phyloP scores from a whole-genome alignment of 352 stramenopile genomes.

The Lagenidium giganteum region DNA sequence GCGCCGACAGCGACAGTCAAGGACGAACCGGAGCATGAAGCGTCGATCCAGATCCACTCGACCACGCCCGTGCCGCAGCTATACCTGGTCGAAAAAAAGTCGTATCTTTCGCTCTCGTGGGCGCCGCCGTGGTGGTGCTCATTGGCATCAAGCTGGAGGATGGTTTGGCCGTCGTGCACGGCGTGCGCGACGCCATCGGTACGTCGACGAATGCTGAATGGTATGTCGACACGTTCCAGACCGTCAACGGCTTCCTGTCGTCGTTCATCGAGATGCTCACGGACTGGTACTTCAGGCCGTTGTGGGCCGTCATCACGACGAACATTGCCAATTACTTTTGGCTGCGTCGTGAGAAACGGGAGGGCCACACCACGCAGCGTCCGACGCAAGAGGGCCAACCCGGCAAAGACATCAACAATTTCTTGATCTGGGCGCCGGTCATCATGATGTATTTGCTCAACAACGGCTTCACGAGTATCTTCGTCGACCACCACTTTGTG shows the following conservation, averaged over 20 bases:
- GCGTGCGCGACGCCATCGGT: constrained; percentile 22
- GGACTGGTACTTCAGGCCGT: constrained; percentile 26
- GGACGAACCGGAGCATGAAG: no score
- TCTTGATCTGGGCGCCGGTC: constrained; percentile 25
- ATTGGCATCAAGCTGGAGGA: no score
- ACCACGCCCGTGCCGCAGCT: no score
- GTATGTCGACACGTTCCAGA: constrained; percentile 27
- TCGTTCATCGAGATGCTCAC: constrained; percentile 19
- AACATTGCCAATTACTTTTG: constrained; percentile 29
- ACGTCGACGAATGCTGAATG: constrained; percentile 22
- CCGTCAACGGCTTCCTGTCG: constrained; percentile 29
- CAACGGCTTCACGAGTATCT: constrained; percentile 28
- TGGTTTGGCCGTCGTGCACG: constrained; percentile 19
- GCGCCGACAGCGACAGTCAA: no score
- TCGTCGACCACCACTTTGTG: constrained; percentile 27
- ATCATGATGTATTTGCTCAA: constrained; percentile 37
- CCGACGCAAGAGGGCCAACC: constrained; percentile 18
- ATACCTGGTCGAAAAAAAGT: no score
- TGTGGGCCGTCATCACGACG: constrained; percentile 29
- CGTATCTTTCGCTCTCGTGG: no score
- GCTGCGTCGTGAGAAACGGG: constrained; percentile 26
- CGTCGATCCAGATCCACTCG: no score
- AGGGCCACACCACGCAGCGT: constrained; percentile 8
- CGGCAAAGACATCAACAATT: no score
- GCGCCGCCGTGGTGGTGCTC: no score